Percentiles rank a stretch among this genome's conserved stretches.
phyloP scores from a whole-genome alignment of 352 stramenopile species.

The Phytophthora sp. region DNA sequence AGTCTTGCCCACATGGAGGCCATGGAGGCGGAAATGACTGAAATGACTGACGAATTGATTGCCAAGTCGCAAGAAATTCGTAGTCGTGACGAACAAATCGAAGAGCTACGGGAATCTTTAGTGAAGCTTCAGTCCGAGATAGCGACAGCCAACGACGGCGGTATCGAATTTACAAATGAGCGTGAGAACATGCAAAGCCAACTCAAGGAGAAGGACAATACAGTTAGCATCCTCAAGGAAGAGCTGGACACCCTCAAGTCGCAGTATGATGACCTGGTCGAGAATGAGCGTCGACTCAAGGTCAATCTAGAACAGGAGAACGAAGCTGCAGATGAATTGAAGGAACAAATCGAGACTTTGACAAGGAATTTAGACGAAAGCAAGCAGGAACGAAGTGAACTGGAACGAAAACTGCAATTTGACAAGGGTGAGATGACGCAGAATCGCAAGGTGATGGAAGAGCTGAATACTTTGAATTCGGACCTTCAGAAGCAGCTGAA shows the following conservation, averaged over 20 bases:
- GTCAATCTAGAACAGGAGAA: slow-evolving; percentile 51
- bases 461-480: slow-evolving; percentile 54
- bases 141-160: slow-evolving; percentile 49
- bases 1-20: slow-evolving; percentile 67
- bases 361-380: slow-evolving; percentile 48
- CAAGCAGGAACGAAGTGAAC: slow-evolving; percentile 40
- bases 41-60: slow-evolving; percentile 84
- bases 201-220: slow-evolving; percentile 42
- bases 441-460: slow-evolving; percentile 62
- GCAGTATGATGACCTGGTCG: slow-evolving; percentile 62
- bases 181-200: slow-evolving; percentile 44
- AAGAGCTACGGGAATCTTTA: slow-evolving; percentile 53
- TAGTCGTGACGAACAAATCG: slow-evolving; percentile 65
- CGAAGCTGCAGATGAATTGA: slow-evolving; percentile 47
- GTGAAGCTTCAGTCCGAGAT: slow-evolving; percentile 57
- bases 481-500: slow-evolving; percentile 62
- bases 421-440: slow-evolving; percentile 57
- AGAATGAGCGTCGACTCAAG: slow-evolving; percentile 51
- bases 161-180: slow-evolving; percentile 52
- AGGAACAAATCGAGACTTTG: slow-evolving; percentile 51
- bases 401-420: slow-evolving; percentile 53
- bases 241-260: slow-evolving; percentile 48
- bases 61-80: slow-evolving; percentile 76
- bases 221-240: slow-evolving; percentile 41
- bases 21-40: slow-evolving; percentile 77